Percentiles rank a stretch among this genome's conserved stretches.
Conservation (phyloP, 192 early-diverging fungal genomes). For the Radiomyces spectabilis region DNA sequence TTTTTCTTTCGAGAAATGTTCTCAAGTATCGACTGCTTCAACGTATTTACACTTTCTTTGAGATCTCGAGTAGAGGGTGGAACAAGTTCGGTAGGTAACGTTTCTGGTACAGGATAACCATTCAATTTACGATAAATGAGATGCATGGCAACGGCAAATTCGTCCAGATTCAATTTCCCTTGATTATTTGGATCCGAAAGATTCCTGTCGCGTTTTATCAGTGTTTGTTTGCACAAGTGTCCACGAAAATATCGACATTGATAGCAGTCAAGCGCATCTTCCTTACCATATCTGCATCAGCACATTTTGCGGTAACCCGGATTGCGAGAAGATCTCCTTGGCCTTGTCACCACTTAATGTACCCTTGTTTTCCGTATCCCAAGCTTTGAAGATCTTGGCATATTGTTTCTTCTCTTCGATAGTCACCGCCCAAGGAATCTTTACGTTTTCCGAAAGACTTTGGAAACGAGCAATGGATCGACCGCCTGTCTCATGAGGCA, state of each 20-base stretch:
- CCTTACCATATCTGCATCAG: conserved; percentile 73
- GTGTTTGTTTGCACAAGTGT: too few relatives aligned
- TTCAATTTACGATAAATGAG: conserved; percentile 84
- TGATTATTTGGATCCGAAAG: conserved; percentile 71
- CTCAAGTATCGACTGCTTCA: conserved; percentile 57
- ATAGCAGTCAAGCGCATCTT: too few relatives aligned
- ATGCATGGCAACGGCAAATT: conserved; percentile 97
- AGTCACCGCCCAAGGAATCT: conserved; percentile 50
- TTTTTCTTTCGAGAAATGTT: conserved; percentile 42
- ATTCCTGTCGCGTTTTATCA: too few relatives aligned
- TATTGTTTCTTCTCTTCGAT: conserved; percentile 47
- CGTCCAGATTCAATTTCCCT: conserved; percentile 89
- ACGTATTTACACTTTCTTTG: conserved; percentile 50
- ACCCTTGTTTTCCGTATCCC: conserved; percentile 60
- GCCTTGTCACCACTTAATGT: conserved; percentile 68
- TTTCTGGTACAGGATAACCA: conserved; percentile 71
- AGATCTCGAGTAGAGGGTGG: conserved; percentile 84
- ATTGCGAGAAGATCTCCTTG: conserved; percentile 64
- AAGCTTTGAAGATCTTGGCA: conserved; percentile 65
- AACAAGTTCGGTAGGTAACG: conserved; percentile 75
- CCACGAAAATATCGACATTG: too few relatives aligned
- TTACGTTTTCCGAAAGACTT: conserved; percentile 15
- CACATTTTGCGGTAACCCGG: conserved; percentile 59
- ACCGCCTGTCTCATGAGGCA: conserved; percentile 17
- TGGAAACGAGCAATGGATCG: conserved; percentile 7